These are phyloP conservation scores for Chlorella sp. DNA, from an alignment of 139 green algal genomes.

Conservation along the genomic window DNA sequence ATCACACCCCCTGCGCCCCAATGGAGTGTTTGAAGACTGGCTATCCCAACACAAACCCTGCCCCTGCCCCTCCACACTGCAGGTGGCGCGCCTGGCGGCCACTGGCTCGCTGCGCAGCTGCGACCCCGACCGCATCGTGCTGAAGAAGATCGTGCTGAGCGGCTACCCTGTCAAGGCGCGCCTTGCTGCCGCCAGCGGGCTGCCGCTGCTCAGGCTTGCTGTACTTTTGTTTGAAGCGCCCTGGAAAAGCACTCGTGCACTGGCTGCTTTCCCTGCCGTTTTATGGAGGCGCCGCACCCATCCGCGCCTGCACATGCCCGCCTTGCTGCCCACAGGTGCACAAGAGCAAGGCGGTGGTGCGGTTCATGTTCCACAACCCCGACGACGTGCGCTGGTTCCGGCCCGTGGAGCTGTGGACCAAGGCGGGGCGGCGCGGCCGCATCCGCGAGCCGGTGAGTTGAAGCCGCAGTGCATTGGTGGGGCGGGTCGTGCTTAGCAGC, in stretches of 20 bases:
- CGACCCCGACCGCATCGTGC: slow-evolving; percentile 87
- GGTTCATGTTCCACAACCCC: slow-evolving; percentile 95
- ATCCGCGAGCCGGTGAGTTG: slow-evolving; percentile 85
- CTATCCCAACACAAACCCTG: no score
- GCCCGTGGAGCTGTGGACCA: slow-evolving; percentile 95
- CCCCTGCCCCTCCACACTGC: not conserved
- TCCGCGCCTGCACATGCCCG: not conserved
- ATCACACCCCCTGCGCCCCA: no score
- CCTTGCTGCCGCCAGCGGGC: not conserved
- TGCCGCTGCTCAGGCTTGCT: not conserved
- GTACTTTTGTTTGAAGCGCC: not conserved
- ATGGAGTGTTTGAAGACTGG: no score
- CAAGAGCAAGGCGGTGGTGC: slow-evolving; percentile 91
- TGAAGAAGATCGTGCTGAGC: slow-evolving; percentile 91
- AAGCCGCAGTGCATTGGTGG: not conserved
- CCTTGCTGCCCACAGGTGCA: slow-evolving; percentile 46
- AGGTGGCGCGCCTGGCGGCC: slow-evolving; percentile 16
- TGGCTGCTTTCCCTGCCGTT: no score
- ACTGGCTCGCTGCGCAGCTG: slow-evolving; percentile 70
- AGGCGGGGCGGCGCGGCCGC: slow-evolving; percentile 85
- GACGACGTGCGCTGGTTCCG: slow-evolving; percentile 95
- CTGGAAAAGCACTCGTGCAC: no score
- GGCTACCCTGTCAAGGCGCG: slow-evolving; percentile 84
- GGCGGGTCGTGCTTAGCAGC: no score
- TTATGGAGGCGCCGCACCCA: no score